These are phyloP conservation scores for Cyberlindnera saturnus DNA, from an alignment of 805 yeast species.

Conservation along the genomic window DNA sequence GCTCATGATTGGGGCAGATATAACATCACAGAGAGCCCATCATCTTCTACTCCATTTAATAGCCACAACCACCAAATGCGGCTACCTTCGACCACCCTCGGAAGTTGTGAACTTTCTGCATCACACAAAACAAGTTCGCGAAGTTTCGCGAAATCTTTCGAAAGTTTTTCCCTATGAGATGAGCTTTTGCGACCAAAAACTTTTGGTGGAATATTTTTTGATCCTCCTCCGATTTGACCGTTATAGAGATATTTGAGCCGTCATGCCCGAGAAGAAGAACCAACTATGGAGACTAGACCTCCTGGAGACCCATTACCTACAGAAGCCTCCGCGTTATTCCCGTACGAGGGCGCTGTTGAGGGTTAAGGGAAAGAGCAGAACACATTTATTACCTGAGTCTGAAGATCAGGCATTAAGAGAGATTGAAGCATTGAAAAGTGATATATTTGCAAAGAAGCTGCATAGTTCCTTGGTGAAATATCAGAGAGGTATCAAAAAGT, in stretches of 20 bases:
- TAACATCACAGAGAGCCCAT: too few relatives aligned
- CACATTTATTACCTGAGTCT: constrained; percentile 33
- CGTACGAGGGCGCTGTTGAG: constrained; percentile 34
- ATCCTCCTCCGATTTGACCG: background rate
- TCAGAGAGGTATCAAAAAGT: constrained; percentile 30
- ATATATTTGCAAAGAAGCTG: constrained; percentile 42
- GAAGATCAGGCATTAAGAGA: constrained; percentile 36
- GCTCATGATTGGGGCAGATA: too few relatives aligned
- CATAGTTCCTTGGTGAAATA: constrained; percentile 40
- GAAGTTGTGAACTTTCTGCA: too few relatives aligned
- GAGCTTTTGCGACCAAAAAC: background rate
- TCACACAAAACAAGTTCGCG: too few relatives aligned
- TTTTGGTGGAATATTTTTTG: background rate
- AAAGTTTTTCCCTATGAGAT: background rate
- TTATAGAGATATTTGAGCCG: constrained; percentile 2
- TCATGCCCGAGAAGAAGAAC: constrained; percentile 27
- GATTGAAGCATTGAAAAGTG: constrained; percentile 39
- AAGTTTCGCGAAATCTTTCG: background rate
- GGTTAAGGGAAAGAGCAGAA: constrained; percentile 29
- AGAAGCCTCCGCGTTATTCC: constrained; percentile 39
- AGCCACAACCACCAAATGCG: too few relatives aligned
- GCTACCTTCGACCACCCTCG: too few relatives aligned
- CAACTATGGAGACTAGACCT: constrained; percentile 50
- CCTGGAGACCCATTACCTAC: constrained; percentile 43
- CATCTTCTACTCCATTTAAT: too few relatives aligned